A percentile compares a stretch with the other conserved stretches of the same genome.
Conservation (phyloP, 2,329 filamentous ascomycete species). For the Colletotrichum simmondsii region DNA sequence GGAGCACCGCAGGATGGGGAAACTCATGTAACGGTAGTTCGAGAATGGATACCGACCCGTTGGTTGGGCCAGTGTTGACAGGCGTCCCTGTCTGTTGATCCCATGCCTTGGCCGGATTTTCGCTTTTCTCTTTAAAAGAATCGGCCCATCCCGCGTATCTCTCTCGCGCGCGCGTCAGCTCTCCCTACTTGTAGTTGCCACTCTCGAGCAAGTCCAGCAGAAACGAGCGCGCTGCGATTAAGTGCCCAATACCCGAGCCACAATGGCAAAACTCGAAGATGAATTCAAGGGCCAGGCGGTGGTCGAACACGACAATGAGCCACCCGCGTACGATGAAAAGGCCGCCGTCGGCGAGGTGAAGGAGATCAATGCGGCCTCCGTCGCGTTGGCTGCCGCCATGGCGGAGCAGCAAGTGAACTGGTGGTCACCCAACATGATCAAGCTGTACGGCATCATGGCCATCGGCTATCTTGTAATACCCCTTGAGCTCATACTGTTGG, state of each 20-base stretch:
- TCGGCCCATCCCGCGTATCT: not conserved
- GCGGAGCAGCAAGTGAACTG: constrained; percentile 34
- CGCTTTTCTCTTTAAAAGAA: not conserved
- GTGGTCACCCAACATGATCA: constrained; percentile 47
- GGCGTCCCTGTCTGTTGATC: constrained; percentile 5
- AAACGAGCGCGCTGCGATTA: not conserved
- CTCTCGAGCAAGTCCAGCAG: not conserved
- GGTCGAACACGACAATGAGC: constrained; percentile 29
- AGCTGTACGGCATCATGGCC: constrained; percentile 41
- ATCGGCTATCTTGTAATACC: constrained; percentile 40
- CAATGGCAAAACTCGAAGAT: constrained; percentile 21
- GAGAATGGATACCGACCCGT: constrained; percentile 10
- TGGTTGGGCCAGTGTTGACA: constrained; percentile 17
- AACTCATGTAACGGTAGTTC: constrained; percentile 23
- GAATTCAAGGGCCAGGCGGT: constrained; percentile 20
- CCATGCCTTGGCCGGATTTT: not conserved
- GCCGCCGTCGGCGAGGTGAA: constrained; percentile 38
- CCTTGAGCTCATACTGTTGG: no score
- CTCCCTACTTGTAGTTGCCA: no score
- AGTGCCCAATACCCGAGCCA: not conserved
- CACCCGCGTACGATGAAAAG: constrained; percentile 18
- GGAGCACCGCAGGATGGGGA: constrained; percentile 9
- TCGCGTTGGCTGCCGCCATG: constrained; percentile 46
- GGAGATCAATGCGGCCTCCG: constrained; percentile 49
- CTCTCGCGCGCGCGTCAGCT: not conserved